phyloP scores from a whole-genome alignment of 2,329 filamentous ascomycete species.

The Arthrobotrys pseudoclavata region DNA sequence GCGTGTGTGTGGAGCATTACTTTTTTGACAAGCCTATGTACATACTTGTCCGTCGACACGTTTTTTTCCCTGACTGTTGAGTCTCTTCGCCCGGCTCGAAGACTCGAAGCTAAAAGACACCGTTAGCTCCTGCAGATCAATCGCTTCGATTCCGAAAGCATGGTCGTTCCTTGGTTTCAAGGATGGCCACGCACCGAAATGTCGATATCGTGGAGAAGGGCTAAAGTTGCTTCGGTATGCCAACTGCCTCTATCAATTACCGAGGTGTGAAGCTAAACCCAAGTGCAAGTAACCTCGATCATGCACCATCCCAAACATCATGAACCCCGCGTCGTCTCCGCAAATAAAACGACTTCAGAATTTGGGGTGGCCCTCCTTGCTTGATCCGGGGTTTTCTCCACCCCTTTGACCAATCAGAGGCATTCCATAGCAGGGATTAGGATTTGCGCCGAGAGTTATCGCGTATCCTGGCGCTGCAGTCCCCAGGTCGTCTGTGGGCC shows the following conservation, averaged over 20 bases:
- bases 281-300: slow-evolving; percentile 9
- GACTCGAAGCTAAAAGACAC: slow-evolving; percentile 14
- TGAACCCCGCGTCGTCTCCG: slow-evolving; percentile 59
- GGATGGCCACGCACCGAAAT: slow-evolving; percentile 17
- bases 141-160: slow-evolving; percentile 58
- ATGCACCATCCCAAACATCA: slow-evolving; percentile 36
- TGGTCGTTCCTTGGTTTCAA: slow-evolving; percentile 49
- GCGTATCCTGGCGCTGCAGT: slow-evolving; percentile 52
- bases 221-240: slow-evolving; percentile 30
- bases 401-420: slow-evolving; percentile 24
- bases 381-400: slow-evolving; percentile 48
- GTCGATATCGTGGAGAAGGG: slow-evolving; percentile 30
- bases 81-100: slow-evolving; percentile 29
- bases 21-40: too few species aligned
- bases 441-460: slow-evolving; percentile 38
- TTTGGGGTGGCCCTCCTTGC: slow-evolving; percentile 43
- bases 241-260: slow-evolving; percentile 60
- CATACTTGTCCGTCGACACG: slow-evolving; percentile 33
- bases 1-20: too few species aligned
- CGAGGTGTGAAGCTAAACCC: slow-evolving; percentile 39
- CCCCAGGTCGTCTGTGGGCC: slow-evolving; percentile 40
- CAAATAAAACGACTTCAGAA: slow-evolving; percentile 44
- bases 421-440: slow-evolving; percentile 9
- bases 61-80: slow-evolving; percentile 12
- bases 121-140: slow-evolving; percentile 48